These are phyloP conservation scores for Hymenoscyphus infarciens DNA, from an alignment of 2,329 filamentous ascomycete species.

Conservation along the genomic window DNA sequence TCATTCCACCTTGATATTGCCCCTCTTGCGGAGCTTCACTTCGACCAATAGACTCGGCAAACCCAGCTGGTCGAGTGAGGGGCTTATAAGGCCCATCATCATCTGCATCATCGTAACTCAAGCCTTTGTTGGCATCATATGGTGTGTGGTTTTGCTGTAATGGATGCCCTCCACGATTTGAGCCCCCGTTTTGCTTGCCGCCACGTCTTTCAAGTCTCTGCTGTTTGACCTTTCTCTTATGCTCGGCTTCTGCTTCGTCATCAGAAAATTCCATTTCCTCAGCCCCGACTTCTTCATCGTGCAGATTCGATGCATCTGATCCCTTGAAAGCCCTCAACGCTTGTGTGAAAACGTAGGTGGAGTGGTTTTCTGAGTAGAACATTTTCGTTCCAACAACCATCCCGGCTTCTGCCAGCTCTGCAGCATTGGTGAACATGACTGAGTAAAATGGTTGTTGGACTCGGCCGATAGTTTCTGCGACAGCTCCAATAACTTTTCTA, in stretches of 20 bases:
- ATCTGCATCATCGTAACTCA: slow-evolving; percentile 67
- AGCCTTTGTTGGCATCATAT: slow-evolving; percentile 40
- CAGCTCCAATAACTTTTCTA: slow-evolving; percentile 71
- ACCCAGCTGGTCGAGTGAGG: slow-evolving; percentile 63
- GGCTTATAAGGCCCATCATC: slow-evolving; percentile 71
- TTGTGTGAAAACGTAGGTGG: slow-evolving; percentile 82
- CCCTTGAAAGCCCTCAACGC: slow-evolving; percentile 76
- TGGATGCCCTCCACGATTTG: slow-evolving; percentile 38
- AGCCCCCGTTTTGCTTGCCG: slow-evolving; percentile 44
- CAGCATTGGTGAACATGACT: slow-evolving; percentile 66
- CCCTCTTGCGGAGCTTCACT: slow-evolving; percentile 39
- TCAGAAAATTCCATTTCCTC: slow-evolving; percentile 96
- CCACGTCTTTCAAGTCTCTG: slow-evolving; percentile 57
- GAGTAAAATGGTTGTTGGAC: slow-evolving; percentile 85
- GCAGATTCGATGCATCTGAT: slow-evolving; percentile 89
- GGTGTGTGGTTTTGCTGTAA: slow-evolving; percentile 32
- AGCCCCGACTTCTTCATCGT: slow-evolving; percentile 84
- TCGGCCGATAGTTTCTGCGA: slow-evolving; percentile 82
- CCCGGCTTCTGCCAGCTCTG: slow-evolving; percentile 64
- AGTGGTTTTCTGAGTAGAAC: slow-evolving; percentile 76
- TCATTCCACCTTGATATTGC: slow-evolving; percentile 28
- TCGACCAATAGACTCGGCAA: slow-evolving; percentile 47
- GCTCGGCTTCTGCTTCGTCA: slow-evolving; percentile 86
- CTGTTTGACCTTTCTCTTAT: slow-evolving; percentile 67
- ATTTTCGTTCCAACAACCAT: slow-evolving; percentile 67